Evolutionary conservation across 768 basidiomycete genomes (phyloP), one percentile per base, ranked within the genome.

Genomic region (Mycena rosella): DNA sequence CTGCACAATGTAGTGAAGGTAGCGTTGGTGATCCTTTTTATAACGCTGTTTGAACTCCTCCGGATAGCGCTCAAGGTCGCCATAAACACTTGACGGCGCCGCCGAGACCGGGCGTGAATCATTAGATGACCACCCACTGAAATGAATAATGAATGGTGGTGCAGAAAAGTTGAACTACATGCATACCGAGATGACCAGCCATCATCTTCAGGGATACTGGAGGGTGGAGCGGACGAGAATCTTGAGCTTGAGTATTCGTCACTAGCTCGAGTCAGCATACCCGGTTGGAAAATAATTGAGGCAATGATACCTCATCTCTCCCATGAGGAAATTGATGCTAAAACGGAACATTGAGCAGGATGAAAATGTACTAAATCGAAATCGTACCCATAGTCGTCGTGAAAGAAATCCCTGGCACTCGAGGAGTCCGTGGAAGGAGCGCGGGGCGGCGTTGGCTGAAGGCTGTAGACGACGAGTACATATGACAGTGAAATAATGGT

Each of bases 81-180:
- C 30, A 36, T 63, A 55, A 20, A 36, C 15, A 45, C 53, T 63
- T 17, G 61, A 55, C 22, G 52, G 61, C 7, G 61, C 61, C 24
- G 52, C 61, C 52, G 61, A 63, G 30, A 47, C 52, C 22, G 61
- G 52, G 27, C 61, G 61, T 47, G 61, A 63, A 45, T 29, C 36
- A 30, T 32, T 47, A 8, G 61, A 63, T 42, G 61, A 63, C 52
- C 61, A 62, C 29, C 60, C 40, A 15, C 60, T 61, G 60, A 15
- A n/a, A n/a, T n/a, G n/a, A 53, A 26, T 60, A 38, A 24, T 49
- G 18, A 17, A 53, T n/a, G n/a, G 30, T 52, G 30, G 24, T 52
- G 57, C n/a, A 38, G 14, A 44, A 44, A 22, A 18, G 22, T 51
- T 48, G 26, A 30, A 36, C 34, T 7, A 53, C 13, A 30, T n/a